Percentiles rank a stretch among this genome's conserved stretches.
phyloP scores from a whole-genome alignment of 78 protist species.

The Dictyostelium capitatum region DNA sequence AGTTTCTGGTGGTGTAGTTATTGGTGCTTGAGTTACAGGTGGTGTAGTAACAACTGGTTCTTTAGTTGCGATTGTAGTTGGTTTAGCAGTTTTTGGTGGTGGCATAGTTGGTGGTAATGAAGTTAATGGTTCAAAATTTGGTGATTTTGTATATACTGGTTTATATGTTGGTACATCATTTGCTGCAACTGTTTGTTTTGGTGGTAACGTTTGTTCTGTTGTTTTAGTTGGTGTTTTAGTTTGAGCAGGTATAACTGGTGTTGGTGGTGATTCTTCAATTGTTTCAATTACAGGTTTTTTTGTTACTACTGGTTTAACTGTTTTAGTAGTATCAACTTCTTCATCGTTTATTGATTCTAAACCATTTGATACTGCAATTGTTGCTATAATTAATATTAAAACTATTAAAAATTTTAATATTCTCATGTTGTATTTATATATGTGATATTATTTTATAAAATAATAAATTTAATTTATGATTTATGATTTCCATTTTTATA shows the following conservation, averaged over 20 bases:
- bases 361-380: neutral
- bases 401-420: neutral
- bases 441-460: too few relatives aligned
- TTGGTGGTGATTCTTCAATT: neutral
- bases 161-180: constrained; percentile 5
- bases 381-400: neutral
- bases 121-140: constrained; percentile 6
- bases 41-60: neutral
- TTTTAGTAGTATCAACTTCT: neutral
- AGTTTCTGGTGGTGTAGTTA: neutral
- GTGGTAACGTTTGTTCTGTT: neutral
- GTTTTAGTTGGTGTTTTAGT: constrained; percentile 1
- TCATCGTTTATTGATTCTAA: neutral
- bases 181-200: neutral
- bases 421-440: neutral
- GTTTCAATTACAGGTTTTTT: neutral
- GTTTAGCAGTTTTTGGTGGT: constrained; percentile 1
- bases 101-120: neutral
- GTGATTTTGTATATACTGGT: neutral
- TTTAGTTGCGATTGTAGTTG: neutral
- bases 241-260: neutral
- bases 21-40: neutral
- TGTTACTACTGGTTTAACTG: neutral
- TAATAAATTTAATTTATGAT: too few relatives aligned
- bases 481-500: too few relatives aligned